These are phyloP conservation scores for Scenedesmus sp. DNA, from an alignment of 163 green algal species.

Conservation along the genomic window DNA sequence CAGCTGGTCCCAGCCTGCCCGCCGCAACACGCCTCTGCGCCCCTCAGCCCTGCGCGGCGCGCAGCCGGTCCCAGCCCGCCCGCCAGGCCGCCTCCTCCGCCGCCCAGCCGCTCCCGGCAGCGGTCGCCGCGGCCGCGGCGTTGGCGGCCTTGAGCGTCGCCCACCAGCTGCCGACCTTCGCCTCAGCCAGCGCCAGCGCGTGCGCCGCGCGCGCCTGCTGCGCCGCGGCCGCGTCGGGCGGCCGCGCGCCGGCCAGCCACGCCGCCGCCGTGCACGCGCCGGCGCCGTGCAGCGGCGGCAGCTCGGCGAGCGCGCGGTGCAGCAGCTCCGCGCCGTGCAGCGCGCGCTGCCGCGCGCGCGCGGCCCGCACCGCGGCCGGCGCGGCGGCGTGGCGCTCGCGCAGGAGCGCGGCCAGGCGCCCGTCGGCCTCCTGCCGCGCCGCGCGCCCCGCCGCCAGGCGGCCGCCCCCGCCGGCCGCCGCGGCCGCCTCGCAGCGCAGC, in stretches of 20 bases:
- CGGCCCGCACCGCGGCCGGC: too few species aligned
- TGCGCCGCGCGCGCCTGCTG: constrained; percentile 48
- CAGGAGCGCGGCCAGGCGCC: too few species aligned
- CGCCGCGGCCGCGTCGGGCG: background rate
- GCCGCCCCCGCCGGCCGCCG: background rate
- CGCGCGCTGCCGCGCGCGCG: background rate
- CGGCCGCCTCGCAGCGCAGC: constrained; percentile 20
- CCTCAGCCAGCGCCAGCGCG: constrained; percentile 52
- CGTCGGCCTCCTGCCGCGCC: background rate
- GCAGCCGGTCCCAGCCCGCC: constrained; percentile 5
- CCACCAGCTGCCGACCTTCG: constrained; percentile 55
- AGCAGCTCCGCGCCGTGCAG: background rate
- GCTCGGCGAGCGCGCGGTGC: constrained; percentile 26
- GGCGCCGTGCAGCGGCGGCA: constrained; percentile 40
- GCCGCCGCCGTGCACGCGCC: background rate
- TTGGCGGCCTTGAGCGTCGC: constrained; percentile 46
- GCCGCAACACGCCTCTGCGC: too few species aligned
- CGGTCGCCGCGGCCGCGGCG: background rate
- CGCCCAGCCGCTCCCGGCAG: background rate
- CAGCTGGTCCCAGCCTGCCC: too few species aligned
- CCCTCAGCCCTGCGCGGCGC: too few species aligned
- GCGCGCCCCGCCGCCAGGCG: background rate
- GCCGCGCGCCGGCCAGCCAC: constrained; percentile 27
- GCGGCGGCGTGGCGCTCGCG: too few species aligned
- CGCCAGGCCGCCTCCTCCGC: constrained; percentile 22